These are phyloP conservation scores for Colletotrichum abscissum DNA, from an alignment of 2,329 filamentous ascomycete species.

Conservation along the genomic window DNA sequence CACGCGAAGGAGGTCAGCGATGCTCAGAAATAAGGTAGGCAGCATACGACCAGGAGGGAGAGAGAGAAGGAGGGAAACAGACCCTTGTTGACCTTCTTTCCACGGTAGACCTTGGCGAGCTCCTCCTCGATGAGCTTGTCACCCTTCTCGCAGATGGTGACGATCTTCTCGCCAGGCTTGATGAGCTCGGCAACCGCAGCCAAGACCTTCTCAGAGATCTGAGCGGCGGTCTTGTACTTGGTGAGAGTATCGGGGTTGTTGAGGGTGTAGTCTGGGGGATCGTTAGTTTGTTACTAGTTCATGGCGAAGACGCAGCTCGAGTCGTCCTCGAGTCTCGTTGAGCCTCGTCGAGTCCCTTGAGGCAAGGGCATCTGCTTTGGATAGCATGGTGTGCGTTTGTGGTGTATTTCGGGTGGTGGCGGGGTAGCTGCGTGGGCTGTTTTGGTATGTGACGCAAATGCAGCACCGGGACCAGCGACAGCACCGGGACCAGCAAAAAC, in stretches of 20 bases:
- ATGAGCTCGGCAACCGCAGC: slow-evolving; percentile 81
- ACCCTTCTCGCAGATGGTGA: slow-evolving; percentile 94
- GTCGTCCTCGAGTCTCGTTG: slow-evolving; percentile 13
- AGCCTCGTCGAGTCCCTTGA: neutral
- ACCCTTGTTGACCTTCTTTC: slow-evolving; percentile 97
- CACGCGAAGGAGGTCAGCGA: slow-evolving; percentile 4
- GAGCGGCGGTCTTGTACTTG: slow-evolving; percentile 97
- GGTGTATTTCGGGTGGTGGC: slow-evolving; percentile 4
- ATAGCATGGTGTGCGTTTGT: slow-evolving; percentile 1
- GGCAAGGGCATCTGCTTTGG: slow-evolving; percentile 6
- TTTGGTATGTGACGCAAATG: slow-evolving; percentile 38
- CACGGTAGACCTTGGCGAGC: slow-evolving; percentile 95
- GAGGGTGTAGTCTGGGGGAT: slow-evolving; percentile 80
- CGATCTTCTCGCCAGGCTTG: slow-evolving; percentile 89
- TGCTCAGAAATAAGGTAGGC: slow-evolving; percentile 31
- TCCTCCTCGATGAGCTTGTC: slow-evolving; percentile 96
- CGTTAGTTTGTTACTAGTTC: slow-evolving; percentile 2
- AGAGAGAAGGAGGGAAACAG: slow-evolving; percentile 42
- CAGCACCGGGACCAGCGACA: slow-evolving; percentile 41
- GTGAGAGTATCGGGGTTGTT: slow-evolving; percentile 95
- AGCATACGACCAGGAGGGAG: neutral
- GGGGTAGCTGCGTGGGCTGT: slow-evolving; percentile 36
- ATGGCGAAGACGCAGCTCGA: slow-evolving; percentile 3
- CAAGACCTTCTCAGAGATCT: slow-evolving; percentile 96
- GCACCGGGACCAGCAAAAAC: slow-evolving; percentile 6